Evolutionary conservation across 163 green algal species (phyloP), one percentile per base, ranked within the genome.

Genomic region (Picocystis sp.): DNA sequence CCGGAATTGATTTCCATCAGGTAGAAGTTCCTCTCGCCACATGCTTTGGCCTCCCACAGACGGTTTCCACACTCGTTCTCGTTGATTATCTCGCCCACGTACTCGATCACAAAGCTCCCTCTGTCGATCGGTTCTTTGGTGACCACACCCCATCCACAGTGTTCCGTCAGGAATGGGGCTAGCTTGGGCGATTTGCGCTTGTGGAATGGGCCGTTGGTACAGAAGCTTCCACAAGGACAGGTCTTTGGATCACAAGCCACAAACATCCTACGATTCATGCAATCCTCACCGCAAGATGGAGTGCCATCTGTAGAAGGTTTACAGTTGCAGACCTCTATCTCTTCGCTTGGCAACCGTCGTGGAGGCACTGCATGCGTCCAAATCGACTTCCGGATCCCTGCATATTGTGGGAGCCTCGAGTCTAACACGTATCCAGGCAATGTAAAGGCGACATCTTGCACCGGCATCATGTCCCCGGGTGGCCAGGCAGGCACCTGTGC

Each of bases 91-190:
- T 80, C 66, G 2, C 61, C 55, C 24, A 72, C 67, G 56, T 95
- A 95, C 76, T 95, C 86, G 38, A 92, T 73, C 12, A 95, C 62
- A 56, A 93, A 93, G 11, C 47, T 55, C 21, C 82, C 81, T 19
- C 50, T 55, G 0, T 43, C 13, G 17, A 92, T 70, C 19, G 49
- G 46, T 52, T 74, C 53, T 19, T 53, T 45, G 1, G 75, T 61
- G 2, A 75, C 68, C 35, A 95, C 77, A 29, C 86, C 86, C 67
- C 80, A 91, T 25, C 86, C 86, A 24, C 83, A 69, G 59, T 82
- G 75, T 25, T 76, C 67, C 2, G 86, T 93, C 29, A 87, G 63
- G 49, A 85, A 88, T 0, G 81, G 64, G 52, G 86, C 72, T 45
- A 87, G 69, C 29, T 64, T 48, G 0, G 82, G 84, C 3, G 38